phyloP scores from a whole-genome alignment of 164 flowering plant genomes.

The Vitis riparia region DNA sequence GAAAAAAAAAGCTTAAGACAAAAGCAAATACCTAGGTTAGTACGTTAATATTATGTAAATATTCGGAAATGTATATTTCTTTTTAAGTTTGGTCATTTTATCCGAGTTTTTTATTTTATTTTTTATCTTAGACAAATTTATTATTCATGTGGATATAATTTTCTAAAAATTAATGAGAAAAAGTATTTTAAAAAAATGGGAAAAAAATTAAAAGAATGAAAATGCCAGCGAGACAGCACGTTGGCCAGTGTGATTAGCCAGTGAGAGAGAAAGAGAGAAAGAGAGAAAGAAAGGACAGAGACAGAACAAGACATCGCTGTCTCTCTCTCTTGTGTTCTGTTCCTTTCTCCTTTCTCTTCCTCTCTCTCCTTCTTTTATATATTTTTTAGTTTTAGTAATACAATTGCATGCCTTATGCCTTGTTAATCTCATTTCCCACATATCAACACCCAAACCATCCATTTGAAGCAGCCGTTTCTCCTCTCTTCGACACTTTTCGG shows the following conservation, averaged over 20 bases:
- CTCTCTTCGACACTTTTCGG: neutral
- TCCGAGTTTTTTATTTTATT: too few relatives aligned
- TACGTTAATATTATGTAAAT: too few relatives aligned
- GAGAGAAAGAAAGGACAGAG: slow-evolving; percentile 13
- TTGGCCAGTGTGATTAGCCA: neutral
- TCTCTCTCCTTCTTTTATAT: neutral
- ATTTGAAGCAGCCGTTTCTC: too few relatives aligned
- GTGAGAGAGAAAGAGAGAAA: neutral
- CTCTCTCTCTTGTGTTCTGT: slow-evolving; percentile 9
- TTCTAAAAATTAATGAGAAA: too few relatives aligned
- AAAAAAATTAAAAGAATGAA: neutral
- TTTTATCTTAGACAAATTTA: too few relatives aligned
- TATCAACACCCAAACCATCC: neutral
- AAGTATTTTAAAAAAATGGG: too few relatives aligned
- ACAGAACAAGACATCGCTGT: slow-evolving; percentile 32
- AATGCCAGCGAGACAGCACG: slow-evolving; percentile 13
- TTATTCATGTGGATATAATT: too few relatives aligned
- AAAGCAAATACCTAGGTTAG: too few relatives aligned
- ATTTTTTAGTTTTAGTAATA: too few relatives aligned
- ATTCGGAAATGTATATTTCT: too few relatives aligned
- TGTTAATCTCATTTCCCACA: neutral
- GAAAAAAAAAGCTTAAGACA: too few relatives aligned
- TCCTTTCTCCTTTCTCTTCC: neutral
- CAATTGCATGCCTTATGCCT: neutral
- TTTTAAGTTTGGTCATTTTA: too few relatives aligned